Evolutionary conservation across 1,139 yeast genomes (phyloP).

Genomic region (Saccharomycopsis crataegensis): DNA sequence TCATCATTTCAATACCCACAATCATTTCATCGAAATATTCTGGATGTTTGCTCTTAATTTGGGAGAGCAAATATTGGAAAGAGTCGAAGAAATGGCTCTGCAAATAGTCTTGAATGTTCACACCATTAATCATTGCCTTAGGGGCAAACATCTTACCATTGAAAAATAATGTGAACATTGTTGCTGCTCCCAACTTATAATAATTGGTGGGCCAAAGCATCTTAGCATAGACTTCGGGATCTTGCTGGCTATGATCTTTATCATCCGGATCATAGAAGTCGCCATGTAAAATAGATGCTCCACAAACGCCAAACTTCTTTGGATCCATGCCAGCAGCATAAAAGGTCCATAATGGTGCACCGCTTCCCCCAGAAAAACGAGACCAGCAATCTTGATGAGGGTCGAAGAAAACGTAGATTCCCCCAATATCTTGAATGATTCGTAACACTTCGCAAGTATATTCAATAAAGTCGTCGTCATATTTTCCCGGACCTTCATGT

Average conservation of each 20-base stretch:
- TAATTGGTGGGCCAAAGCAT: slow-evolving; percentile 96
- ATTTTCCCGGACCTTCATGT: slow-evolving; percentile 78
- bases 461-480: slow-evolving; percentile 70
- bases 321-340: slow-evolving; percentile 93
- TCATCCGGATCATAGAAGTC: slow-evolving; percentile 32
- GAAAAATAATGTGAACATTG: slow-evolving; percentile 83
- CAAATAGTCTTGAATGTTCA: slow-evolving; percentile 70
- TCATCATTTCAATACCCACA: slow-evolving; percentile 78
- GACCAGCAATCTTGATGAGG: slow-evolving; percentile 97
- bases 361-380: slow-evolving; percentile 85
- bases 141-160: slow-evolving; percentile 71
- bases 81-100: slow-evolving; percentile 59
- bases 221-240: slow-evolving; percentile 52
- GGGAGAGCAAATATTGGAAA: slow-evolving; percentile 44
- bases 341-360: slow-evolving; percentile 95
- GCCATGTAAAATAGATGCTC: slow-evolving; percentile 73
- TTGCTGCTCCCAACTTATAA: slow-evolving; percentile 62
- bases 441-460: slow-evolving; percentile 59
- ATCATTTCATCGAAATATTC: slow-evolving; percentile 45
- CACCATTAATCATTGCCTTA: slow-evolving; percentile 57
- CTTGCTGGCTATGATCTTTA: slow-evolving; percentile 23
- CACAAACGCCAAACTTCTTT: slow-evolving; percentile 50
- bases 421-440: slow-evolving; percentile 55
- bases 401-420: slow-evolving; percentile 74
- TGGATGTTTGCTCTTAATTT: slow-evolving; percentile 42